These are phyloP conservation scores for Solanum etuberosum DNA, from an alignment of 257 asterid species.

Conservation along the genomic window DNA sequence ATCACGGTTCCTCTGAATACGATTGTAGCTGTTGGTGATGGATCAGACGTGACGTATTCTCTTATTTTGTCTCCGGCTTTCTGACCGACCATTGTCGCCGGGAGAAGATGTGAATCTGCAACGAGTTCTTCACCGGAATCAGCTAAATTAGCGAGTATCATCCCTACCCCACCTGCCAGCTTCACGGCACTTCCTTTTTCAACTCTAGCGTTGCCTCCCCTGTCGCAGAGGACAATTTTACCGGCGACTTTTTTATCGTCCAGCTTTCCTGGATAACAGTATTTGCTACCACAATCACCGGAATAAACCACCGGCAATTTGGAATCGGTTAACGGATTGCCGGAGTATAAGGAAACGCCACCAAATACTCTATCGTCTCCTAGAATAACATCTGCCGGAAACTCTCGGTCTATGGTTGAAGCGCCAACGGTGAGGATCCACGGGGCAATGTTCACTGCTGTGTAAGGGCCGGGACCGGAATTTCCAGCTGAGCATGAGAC, in stretches of 20 bases:
- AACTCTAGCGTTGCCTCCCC: constrained; percentile 89
- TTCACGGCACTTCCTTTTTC: constrained; percentile 90
- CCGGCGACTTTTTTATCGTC: constrained; percentile 57
- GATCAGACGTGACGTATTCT: constrained; percentile 42
- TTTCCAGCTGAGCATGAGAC: constrained; percentile 94
- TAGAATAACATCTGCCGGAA: constrained; percentile 74
- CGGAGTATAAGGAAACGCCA: constrained; percentile 82
- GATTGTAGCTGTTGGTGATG: constrained; percentile 71
- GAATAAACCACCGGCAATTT: constrained; percentile 53
- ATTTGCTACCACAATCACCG: constrained; percentile 66
- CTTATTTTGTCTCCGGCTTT: constrained; percentile 62
- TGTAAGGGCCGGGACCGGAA: constrained; percentile 59
- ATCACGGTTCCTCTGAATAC: constrained; percentile 64
- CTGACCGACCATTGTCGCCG: constrained; percentile 87
- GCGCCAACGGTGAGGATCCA: constrained; percentile 98
- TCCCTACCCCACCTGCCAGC: constrained; percentile 75
- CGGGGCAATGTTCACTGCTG: constrained; percentile 82
- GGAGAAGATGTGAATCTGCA: constrained; percentile 81
- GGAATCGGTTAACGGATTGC: constrained; percentile 24
- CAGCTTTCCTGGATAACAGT: constrained; percentile 61
- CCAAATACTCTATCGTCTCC: constrained; percentile 54
- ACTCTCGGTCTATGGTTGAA: constrained; percentile 82
- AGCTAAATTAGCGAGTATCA: constrained; percentile 70
- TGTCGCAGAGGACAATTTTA: constrained; percentile 76
- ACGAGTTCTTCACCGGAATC: constrained; percentile 88